Evolutionary conservation across 108 stramenopile species (phyloP), one percentile per base, ranked within the genome.

Genomic region (Discostella stelligeroides): DNA sequence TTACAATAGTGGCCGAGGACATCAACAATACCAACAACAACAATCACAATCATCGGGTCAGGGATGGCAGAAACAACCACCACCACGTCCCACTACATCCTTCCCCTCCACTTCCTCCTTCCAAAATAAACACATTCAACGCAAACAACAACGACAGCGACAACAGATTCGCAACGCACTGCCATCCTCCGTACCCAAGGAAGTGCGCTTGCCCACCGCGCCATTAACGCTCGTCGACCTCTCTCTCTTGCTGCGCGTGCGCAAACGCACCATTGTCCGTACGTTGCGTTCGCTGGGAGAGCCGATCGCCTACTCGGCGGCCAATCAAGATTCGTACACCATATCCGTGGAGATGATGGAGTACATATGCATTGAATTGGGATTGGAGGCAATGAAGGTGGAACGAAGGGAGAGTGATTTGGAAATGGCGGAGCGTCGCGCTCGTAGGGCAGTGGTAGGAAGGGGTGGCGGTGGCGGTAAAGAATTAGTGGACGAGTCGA

Each of bases 151-250:
- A 61, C 30, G 38, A 43, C 38, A 39, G 7, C 60, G 42, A 25
- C 39, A 43, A 25, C 40, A 63, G 15, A 63, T 30, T 23, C 62
- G 45, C 12, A 30, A 48, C 28, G 25, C 23, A 3, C 29, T 73
- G 28, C 67, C 68, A 40, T 45, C 68, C 9, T 70, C 68, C 10
- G 42, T 49, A 48, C 78, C 73, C 13, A 63, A 45, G 27, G 38
- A 58, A 28, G 78, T 74, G 59, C 83, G 20, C 75, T 73, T 20
- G 76, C 79, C n/a, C 37, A 69, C 8, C 89, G 90, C 34, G 86
- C 89, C 8, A 87, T 93, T 34, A 62, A 56, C 1, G n/a, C n/a
- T n/a, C n/a, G n/a, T n/a, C n/a, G n/a, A n/a, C n/a, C n/a, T n/a
- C n/a, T n/a, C n/a, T n/a, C 55, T 63, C 3, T 40, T 77, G 40